Percentiles rank a stretch among this genome's conserved stretches.
These are phyloP conservation scores for Achaetomium macrosporum DNA, from an alignment of 2,329 filamentous ascomycete genomes.

Conservation along the genomic window DNA sequence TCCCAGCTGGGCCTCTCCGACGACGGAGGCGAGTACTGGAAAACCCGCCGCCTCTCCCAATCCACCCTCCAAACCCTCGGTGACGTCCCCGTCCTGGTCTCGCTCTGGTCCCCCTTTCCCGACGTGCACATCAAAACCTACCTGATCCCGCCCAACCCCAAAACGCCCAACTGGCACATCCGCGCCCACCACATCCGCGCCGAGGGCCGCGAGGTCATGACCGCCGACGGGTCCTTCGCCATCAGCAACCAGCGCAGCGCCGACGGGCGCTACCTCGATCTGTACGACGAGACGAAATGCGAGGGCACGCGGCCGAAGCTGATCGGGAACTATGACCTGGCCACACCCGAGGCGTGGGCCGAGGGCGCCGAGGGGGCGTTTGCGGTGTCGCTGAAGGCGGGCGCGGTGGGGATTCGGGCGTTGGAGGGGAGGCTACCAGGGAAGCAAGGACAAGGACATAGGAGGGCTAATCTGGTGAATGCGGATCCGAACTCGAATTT, in stretches of 20 bases:
- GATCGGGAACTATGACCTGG: slow-evolving; percentile 56
- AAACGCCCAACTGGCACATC: slow-evolving; percentile 62
- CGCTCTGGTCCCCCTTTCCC: slow-evolving; percentile 63
- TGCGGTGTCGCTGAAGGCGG: slow-evolving; percentile 44
- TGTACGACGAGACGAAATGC: slow-evolving; percentile 39
- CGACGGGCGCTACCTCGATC: slow-evolving; percentile 46
- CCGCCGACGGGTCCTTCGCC: slow-evolving; percentile 69
- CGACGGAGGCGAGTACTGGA: slow-evolving; percentile 74
- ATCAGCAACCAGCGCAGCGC: slow-evolving; percentile 50
- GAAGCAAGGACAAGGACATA: slow-evolving; percentile 30
- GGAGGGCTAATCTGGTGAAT: slow-evolving; percentile 61
- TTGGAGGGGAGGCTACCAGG: slow-evolving; percentile 43
- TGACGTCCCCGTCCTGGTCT: slow-evolving; percentile 58
- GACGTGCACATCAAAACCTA: slow-evolving; percentile 63
- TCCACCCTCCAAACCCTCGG: slow-evolving; percentile 54
- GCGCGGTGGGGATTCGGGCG: slow-evolving; percentile 51
- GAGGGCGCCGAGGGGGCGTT: slow-evolving; percentile 48
- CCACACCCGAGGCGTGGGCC: slow-evolving; percentile 48
- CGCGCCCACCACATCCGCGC: slow-evolving; percentile 57
- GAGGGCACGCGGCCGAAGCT: slow-evolving; percentile 51
- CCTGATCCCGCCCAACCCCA: slow-evolving; percentile 54
- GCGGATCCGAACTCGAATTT: slow-evolving; percentile 77
- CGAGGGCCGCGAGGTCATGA: slow-evolving; percentile 57
- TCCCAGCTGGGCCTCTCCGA: slow-evolving; percentile 71
- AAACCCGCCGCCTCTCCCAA: slow-evolving; percentile 62